phyloP scores from a whole-genome alignment of 1,284 basidiomycete genomes.

The Tylopilus orsonianus region DNA sequence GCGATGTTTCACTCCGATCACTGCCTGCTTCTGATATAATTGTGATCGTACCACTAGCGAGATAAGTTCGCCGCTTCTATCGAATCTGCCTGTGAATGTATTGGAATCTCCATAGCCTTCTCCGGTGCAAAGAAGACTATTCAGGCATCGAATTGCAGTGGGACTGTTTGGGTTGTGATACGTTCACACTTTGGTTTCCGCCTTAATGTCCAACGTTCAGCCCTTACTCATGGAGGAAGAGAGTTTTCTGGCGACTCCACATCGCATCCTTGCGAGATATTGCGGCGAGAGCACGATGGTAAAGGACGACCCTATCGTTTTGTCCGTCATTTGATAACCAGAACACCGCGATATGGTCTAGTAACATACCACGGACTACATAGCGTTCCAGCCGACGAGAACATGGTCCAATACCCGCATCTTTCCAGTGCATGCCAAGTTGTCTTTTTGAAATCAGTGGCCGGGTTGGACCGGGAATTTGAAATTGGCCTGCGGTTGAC shows the following conservation, averaged over 20 bases:
- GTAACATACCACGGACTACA: not conserved
- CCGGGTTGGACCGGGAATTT: not conserved
- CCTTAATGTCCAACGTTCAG: too few species aligned
- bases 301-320: conserved; percentile 3
- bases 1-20: conserved; percentile 7
- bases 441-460: conserved; percentile 5
- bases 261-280: conserved; percentile 15
- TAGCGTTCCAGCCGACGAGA: not conserved
- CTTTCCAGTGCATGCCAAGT: too few species aligned
- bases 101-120: conserved; percentile 10
- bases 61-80: not conserved
- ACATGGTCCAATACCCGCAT: too few species aligned
- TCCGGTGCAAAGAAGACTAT: not conserved
- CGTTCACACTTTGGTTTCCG: too few species aligned
- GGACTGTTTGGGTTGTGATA: too few species aligned
- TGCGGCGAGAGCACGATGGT: not conserved
- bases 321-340: not conserved
- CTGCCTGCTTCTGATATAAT: not conserved
- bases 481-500: too few species aligned
- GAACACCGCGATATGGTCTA: not conserved
- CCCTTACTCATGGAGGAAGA: conserved; percentile 12
- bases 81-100: not conserved
- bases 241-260: conserved; percentile 11
- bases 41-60: not conserved
- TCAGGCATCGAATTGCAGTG: conserved; percentile 5